Evolutionary conservation across 2,329 filamentous ascomycete species (phyloP).

Genomic region (Magnaporthiopsis poae): DNA sequence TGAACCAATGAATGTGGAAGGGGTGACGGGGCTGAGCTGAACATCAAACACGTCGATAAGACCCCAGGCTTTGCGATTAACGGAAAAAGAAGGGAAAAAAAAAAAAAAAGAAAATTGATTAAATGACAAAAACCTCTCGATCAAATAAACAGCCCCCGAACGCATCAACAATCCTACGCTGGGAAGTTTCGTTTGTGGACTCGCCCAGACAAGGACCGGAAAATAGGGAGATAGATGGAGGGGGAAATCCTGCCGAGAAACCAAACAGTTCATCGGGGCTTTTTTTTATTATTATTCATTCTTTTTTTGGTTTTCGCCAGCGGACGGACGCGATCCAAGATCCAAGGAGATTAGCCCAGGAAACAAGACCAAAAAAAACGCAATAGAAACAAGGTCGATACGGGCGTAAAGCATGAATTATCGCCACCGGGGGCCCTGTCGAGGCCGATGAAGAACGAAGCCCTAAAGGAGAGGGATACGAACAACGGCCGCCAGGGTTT

Average conservation of each 20-base stretch:
- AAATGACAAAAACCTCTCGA: not conserved
- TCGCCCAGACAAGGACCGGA: not conserved
- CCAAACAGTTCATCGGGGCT: not conserved
- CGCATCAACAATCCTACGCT: not conserved
- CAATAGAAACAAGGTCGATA: not conserved
- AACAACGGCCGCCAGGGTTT: not conserved
- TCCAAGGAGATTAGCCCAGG: not conserved
- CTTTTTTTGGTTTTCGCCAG: not conserved
- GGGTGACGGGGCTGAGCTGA: constrained; percentile 11
- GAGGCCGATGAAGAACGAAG: not conserved
- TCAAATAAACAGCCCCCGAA: not conserved
- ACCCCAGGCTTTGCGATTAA: not conserved
- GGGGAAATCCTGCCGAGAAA: not conserved
- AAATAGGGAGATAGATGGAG: not conserved
- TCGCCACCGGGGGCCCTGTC: not conserved
- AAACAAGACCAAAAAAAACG: not conserved
- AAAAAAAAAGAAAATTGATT: not conserved
- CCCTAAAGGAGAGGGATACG: not conserved
- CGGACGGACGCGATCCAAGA: not conserved
- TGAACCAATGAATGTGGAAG: constrained; percentile 8
- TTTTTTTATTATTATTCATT: no score
- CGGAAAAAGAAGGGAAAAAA: not conserved
- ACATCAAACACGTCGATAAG: constrained; percentile 17
- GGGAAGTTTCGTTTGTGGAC: not conserved
- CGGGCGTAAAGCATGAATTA: not conserved